These are phyloP conservation scores for Yarrowia hollandica DNA, from an alignment of 805 yeast species.

Conservation along the genomic window DNA sequence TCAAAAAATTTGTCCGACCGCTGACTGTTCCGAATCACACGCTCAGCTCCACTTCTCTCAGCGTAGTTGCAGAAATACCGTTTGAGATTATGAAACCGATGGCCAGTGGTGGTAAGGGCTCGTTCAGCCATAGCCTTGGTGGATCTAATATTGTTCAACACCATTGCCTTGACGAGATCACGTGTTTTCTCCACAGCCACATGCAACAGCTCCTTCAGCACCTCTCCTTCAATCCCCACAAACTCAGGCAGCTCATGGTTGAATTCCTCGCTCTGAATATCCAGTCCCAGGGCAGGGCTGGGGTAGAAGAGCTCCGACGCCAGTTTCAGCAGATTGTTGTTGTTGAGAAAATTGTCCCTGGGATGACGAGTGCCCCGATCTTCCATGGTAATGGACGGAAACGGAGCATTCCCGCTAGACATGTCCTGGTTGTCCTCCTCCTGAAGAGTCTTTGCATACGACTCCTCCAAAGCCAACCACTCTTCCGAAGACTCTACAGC, in stretches of 20 bases:
- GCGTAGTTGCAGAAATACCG: not conserved
- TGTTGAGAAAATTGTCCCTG: not conserved
- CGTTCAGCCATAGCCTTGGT: not conserved
- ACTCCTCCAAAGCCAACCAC: slow-evolving; percentile 35
- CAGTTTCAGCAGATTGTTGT: not conserved
- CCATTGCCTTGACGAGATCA: not conserved
- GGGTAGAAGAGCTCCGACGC: not conserved
- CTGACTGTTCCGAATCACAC: no score
- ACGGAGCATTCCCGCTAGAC: not conserved
- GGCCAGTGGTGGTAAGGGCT: not conserved
- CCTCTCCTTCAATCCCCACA: not conserved
- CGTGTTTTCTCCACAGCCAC: not conserved
- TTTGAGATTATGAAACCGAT: not conserved
- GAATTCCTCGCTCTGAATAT: slow-evolving; percentile 6
- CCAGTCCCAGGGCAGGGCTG: not conserved
- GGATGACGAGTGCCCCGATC: no score
- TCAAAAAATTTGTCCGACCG: no score
- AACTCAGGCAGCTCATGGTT: not conserved
- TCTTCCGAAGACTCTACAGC: slow-evolving; percentile 36
- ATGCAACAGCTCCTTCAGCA: not conserved
- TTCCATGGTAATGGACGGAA: not conserved
- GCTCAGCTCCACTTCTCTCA: slow-evolving; percentile 1
- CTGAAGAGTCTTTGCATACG: not conserved
- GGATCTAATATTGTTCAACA: not conserved
- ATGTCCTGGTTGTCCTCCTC: not conserved